Conservation (phyloP, 768 basidiomycete genomes). For the Vararia minispora region DNA sequence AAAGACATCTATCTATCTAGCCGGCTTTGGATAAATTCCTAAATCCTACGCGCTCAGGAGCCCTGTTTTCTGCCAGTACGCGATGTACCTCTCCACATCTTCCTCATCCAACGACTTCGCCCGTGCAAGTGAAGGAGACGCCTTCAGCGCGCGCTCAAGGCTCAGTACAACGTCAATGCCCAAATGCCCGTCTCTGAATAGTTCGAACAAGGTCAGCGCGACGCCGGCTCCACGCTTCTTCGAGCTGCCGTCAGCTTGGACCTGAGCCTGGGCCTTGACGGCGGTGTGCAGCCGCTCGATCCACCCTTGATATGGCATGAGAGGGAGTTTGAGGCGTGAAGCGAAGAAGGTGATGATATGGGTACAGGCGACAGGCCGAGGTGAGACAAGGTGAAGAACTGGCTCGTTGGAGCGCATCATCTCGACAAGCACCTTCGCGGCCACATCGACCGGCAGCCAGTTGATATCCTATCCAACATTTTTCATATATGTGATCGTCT, state of each 20-base stretch:
- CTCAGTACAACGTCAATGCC: not conserved
- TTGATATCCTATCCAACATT: conserved; percentile 1
- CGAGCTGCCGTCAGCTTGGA: no score
- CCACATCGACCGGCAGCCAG: conserved; percentile 11
- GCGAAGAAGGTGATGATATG: conserved; percentile 1
- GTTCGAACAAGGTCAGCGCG: not conserved
- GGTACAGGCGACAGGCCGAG: conserved; percentile 4
- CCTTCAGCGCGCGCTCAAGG: not conserved
- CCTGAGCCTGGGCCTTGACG: not conserved
- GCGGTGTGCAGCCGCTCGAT: not conserved
- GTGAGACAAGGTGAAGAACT: conserved; percentile 9
- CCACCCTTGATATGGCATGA: conserved; percentile 6
- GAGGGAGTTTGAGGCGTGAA: not conserved
- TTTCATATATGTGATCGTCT: not conserved
- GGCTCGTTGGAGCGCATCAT: conserved; percentile 2
- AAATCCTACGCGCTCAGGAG: no score
- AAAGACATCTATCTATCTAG: no score
- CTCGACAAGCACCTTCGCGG: conserved; percentile 6
- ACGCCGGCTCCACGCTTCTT: not conserved
- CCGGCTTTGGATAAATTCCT: no score
- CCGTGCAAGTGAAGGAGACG: not conserved
- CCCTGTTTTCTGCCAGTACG: not conserved
- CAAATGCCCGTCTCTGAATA: not conserved
- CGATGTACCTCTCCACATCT: not conserved
- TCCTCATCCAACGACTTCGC: not conserved